Percentiles rank a stretch among this genome's conserved stretches.
These are phyloP conservation scores for Verticillium nonalfalfae DNA, from an alignment of 2,329 filamentous ascomycete genomes.

Conservation along the genomic window DNA sequence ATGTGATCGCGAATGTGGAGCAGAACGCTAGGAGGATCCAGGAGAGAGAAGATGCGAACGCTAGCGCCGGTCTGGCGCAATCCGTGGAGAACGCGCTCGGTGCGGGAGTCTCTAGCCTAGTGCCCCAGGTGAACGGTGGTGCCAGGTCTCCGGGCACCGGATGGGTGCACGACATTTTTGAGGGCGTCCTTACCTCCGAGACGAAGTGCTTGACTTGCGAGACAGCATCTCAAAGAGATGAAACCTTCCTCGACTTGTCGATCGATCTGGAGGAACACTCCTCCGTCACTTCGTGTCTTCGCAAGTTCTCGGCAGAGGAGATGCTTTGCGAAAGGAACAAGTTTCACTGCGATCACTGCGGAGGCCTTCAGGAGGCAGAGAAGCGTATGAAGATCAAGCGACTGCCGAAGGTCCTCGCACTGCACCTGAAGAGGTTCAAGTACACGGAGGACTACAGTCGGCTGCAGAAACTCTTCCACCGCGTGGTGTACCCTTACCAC, in stretches of 20 bases:
- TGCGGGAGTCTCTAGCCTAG: conserved; percentile 23
- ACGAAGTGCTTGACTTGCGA: conserved; percentile 96
- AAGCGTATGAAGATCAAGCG: conserved; percentile 99
- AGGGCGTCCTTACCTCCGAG: conserved; percentile 90
- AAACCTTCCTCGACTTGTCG: conserved; percentile 91
- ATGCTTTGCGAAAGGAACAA: conserved; percentile 99
- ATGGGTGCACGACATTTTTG: conserved; percentile 97
- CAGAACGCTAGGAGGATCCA: conserved; percentile 66
- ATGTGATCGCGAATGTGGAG: conserved; percentile 91
- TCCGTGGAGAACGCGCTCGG: conserved; percentile 37
- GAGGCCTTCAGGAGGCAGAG: conserved; percentile 92
- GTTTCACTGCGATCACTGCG: conserved; percentile 97
- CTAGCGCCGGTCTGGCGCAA: conserved; percentile 38
- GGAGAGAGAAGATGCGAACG: conserved; percentile 35
- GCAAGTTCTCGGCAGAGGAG: conserved; percentile 95
- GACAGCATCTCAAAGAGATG: conserved; percentile 88
- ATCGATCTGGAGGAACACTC: conserved; percentile 94
- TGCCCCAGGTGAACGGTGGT: conserved; percentile 24
- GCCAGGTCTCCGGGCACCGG: conserved; percentile 59
- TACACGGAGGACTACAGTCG: conserved; percentile 94
- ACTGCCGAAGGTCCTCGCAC: conserved; percentile 80
- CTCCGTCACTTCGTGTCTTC: conserved; percentile 89
- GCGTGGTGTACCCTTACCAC: conserved; percentile 95
- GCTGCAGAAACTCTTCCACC: conserved; percentile 92
- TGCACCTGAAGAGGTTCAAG: conserved; percentile 96